These are phyloP conservation scores for Hysterangium stoloniferum DNA, from an alignment of 768 basidiomycete species.

Conservation along the genomic window DNA sequence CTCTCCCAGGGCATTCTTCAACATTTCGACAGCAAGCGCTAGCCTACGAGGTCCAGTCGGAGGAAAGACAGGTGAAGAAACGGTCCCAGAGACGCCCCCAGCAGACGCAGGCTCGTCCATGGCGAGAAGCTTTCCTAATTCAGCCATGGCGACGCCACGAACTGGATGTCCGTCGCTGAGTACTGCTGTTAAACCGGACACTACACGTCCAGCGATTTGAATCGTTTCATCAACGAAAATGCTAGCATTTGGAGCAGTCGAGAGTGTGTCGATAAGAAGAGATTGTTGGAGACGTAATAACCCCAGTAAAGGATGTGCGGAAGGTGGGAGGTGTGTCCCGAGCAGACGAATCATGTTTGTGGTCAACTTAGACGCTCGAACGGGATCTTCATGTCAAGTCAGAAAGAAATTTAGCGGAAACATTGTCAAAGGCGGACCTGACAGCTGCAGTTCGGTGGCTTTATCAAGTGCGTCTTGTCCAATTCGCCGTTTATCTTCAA, in stretches of 20 bases:
- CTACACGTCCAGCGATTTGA: conserved; percentile 45
- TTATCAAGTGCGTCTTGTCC: conserved; percentile 73
- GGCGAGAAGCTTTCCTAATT: conserved; percentile 73
- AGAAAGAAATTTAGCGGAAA: conserved; percentile 1
- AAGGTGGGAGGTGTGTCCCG: conserved; percentile 46
- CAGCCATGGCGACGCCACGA: conserved; percentile 64
- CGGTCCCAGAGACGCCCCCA: conserved; percentile 10
- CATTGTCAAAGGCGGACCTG: conserved; percentile 25
- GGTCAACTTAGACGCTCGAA: conserved; percentile 50
- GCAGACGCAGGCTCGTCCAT: conserved; percentile 59
- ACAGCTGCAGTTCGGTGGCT: conserved; percentile 52
- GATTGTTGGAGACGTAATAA: conserved; percentile 64
- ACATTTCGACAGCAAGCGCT: conserved; percentile 53
- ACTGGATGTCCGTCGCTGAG: conserved; percentile 68
- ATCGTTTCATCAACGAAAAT: conserved; percentile 52
- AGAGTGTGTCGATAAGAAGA: conserved; percentile 52
- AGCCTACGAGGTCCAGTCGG: conserved; percentile 62
- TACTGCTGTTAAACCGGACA: conserved; percentile 44
- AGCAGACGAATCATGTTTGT: conserved; percentile 61
- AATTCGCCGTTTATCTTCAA: conserved; percentile 34
- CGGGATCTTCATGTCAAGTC: conserved; percentile 38
- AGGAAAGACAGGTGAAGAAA: conserved; percentile 36
- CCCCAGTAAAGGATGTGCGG: conserved; percentile 71
- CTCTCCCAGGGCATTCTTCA: conserved; percentile 54
- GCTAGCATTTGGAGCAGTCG: conserved; percentile 14